Percentiles rank a stretch among this genome's conserved stretches.
These are phyloP conservation scores for Mycotypha africana DNA, from an alignment of 371 early-diverging fungal genomes.

Conservation along the genomic window DNA sequence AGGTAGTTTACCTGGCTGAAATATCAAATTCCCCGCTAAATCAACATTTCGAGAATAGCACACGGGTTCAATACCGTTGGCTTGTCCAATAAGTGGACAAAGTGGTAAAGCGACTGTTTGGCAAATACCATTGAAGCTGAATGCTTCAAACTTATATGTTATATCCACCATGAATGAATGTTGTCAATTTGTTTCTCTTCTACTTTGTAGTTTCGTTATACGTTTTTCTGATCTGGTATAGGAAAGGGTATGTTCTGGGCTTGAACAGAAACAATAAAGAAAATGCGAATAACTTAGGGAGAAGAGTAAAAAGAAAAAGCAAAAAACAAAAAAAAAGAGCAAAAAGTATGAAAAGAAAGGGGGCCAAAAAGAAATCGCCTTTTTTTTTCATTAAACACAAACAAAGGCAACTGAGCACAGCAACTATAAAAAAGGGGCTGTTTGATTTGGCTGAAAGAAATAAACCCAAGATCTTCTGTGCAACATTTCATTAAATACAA, in stretches of 20 bases:
- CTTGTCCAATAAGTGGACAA: constrained; percentile 81
- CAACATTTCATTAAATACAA: too few relatives aligned
- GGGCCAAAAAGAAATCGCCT: not conserved
- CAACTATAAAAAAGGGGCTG: too few relatives aligned
- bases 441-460: too few relatives aligned
- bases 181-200: too few relatives aligned
- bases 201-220: too few relatives aligned
- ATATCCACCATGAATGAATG: constrained; percentile 45
- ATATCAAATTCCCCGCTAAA: constrained; percentile 69
- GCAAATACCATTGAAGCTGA: constrained; percentile 85
- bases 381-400: constrained; percentile 5
- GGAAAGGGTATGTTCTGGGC: too few relatives aligned
- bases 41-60: constrained; percentile 95
- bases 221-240: too few relatives aligned
- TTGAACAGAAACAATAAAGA: constrained; percentile 3
- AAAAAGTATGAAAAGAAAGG: constrained; percentile 2
- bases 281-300: not conserved
- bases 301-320: not conserved
- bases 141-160: constrained; percentile 61
- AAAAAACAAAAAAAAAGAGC: constrained; percentile 1
- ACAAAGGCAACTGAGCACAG: too few relatives aligned
- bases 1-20: constrained; percentile 79
- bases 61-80: constrained; percentile 76
- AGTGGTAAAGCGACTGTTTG: constrained; percentile 74
- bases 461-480: too few relatives aligned